These are phyloP conservation scores for Eucalyptus curtisii DNA, from an alignment of 345 rosid genomes.

Conservation along the genomic window DNA sequence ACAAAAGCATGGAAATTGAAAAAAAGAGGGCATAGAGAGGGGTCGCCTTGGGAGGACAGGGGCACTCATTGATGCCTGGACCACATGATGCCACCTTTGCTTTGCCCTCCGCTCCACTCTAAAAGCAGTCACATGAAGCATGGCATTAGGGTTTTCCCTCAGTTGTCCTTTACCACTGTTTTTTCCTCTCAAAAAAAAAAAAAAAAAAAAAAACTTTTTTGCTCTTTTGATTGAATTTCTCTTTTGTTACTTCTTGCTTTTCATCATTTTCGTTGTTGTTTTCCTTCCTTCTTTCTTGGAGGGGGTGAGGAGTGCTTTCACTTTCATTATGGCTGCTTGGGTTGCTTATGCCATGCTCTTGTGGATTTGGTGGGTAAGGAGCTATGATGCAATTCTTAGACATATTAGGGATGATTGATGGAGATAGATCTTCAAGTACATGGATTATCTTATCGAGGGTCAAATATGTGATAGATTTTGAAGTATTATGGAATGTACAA, in stretches of 20 bases:
- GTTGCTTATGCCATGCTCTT: background rate
- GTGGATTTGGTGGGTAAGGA: background rate
- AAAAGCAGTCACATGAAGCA: constrained; percentile 4
- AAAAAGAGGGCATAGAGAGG: background rate
- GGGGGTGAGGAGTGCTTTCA: background rate
- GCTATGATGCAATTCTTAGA: background rate
- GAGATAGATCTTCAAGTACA: background rate
- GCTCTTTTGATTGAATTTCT: background rate
- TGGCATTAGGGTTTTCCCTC: background rate
- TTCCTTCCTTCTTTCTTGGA: background rate
- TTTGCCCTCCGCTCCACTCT: constrained; percentile 1
- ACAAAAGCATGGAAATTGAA: background rate
- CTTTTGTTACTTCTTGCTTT: background rate
- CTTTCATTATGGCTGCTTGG: background rate
- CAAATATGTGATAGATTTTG: too few species aligned
- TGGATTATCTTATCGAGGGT: background rate
- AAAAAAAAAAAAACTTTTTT: too few species aligned
- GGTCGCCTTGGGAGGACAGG: background rate
- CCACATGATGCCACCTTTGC: constrained; percentile 13
- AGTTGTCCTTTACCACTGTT: background rate
- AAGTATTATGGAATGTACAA: background rate
- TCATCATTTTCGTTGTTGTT: background rate
- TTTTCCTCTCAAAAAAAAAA: background rate
- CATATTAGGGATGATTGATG: background rate
- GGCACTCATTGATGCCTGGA: constrained; percentile 7